A percentile compares a stretch with the other conserved stretches of the same genome.
These are phyloP conservation scores for Galerina sulciceps DNA, from an alignment of 768 basidiomycete species.

Conservation along the genomic window DNA sequence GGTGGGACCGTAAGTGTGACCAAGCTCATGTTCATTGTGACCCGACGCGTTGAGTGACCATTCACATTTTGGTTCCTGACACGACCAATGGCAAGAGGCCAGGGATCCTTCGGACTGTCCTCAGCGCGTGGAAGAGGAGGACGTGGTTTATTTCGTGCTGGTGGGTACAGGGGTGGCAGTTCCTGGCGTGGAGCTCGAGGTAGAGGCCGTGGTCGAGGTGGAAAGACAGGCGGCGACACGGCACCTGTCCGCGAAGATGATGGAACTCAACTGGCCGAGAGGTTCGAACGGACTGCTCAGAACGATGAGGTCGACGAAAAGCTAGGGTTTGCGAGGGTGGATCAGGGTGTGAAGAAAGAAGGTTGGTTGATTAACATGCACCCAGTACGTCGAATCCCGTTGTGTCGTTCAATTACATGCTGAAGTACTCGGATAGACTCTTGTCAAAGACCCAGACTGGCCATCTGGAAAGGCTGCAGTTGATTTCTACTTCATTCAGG, in stretches of 20 bases:
- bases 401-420: background rate
- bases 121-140: constrained; percentile 47
- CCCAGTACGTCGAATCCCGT: constrained; percentile 62
- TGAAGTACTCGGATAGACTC: constrained; percentile 56
- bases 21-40: constrained; percentile 15
- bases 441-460: constrained; percentile 85
- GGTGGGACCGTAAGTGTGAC: background rate
- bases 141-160: constrained; percentile 37
- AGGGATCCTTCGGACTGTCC: constrained; percentile 59
- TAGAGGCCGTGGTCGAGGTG: constrained; percentile 57
- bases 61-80: constrained; percentile 9
- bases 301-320: constrained; percentile 93
- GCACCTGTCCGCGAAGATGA: constrained; percentile 83
- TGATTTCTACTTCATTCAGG: constrained; percentile 96
- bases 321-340: constrained; percentile 82
- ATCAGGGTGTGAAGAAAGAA: constrained; percentile 76
- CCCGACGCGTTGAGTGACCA: constrained; percentile 25
- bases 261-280: constrained; percentile 83
- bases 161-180: constrained; percentile 48
- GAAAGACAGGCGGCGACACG: constrained; percentile 43
- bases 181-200: constrained; percentile 62
- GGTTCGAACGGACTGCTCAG: constrained; percentile 78
- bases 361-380: constrained; percentile 99
- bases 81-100: constrained; percentile 53
- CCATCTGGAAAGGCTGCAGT: constrained; percentile 88